These are phyloP conservation scores for Ilyonectria mors-panacis DNA, from an alignment of 2,329 filamentous ascomycete genomes.

Conservation along the genomic window DNA sequence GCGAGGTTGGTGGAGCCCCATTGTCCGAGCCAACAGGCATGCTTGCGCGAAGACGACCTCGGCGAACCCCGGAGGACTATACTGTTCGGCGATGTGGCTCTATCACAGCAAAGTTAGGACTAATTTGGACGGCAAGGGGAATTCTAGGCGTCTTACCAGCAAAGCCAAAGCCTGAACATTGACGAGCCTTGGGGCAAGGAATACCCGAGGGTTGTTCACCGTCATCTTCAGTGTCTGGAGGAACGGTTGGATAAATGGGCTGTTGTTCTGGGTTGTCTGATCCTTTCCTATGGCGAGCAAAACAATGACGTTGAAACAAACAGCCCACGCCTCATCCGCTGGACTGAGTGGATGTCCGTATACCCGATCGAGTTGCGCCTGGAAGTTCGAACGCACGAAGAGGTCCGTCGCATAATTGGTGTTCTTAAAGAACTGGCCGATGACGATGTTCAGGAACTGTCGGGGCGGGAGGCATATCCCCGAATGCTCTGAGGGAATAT, in stretches of 20 bases:
- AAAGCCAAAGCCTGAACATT: slow-evolving; percentile 48
- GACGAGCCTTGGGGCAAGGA: slow-evolving; percentile 44
- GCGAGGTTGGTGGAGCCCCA: slow-evolving; percentile 45
- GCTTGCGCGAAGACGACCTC: slow-evolving; percentile 47
- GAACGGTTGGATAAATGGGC: slow-evolving; percentile 45
- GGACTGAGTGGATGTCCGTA: slow-evolving; percentile 41
- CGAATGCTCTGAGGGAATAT: slow-evolving; percentile 37
- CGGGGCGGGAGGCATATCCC: slow-evolving; percentile 42
- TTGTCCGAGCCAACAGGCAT: slow-evolving; percentile 45
- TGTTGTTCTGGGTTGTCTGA: slow-evolving; percentile 39
- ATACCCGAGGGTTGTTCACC: slow-evolving; percentile 46
- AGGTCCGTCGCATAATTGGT: slow-evolving; percentile 45
- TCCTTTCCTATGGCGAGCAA: slow-evolving; percentile 45
- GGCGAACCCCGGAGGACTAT: slow-evolving; percentile 43
- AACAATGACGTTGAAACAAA: slow-evolving; percentile 47
- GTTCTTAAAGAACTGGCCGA: slow-evolving; percentile 45
- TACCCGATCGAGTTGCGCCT: slow-evolving; percentile 43
- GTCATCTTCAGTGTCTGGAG: slow-evolving; percentile 46
- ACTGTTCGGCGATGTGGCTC: slow-evolving; percentile 47
- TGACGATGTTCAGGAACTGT: slow-evolving; percentile 45
- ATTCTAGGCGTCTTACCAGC: slow-evolving; percentile 34
- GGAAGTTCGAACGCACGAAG: slow-evolving; percentile 41
- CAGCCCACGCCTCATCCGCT: slow-evolving; percentile 45
- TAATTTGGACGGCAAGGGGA: too few relatives aligned
- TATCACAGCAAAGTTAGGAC: background rate